phyloP scores from a whole-genome alignment of 1,284 basidiomycete genomes.

The Pisolithus thermaeus region DNA sequence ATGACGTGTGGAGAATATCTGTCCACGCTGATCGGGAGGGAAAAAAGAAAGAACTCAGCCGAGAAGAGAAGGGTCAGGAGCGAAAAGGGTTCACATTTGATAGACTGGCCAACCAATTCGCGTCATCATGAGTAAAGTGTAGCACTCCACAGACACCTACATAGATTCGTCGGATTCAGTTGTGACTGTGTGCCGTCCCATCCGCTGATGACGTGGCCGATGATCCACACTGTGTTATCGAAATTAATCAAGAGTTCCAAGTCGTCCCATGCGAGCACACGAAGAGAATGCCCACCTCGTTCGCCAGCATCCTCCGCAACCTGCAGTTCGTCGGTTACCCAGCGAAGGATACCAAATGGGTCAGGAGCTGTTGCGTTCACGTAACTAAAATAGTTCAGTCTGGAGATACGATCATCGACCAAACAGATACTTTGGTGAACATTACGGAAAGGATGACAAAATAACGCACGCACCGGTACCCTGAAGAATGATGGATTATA shows the following conservation, averaged over 20 bases:
- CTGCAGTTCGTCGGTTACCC: slow-evolving; percentile 76
- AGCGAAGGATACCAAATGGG: slow-evolving; percentile 68
- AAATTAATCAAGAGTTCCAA: not conserved
- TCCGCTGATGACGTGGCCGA: slow-evolving; percentile 71
- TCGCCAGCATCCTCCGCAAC: slow-evolving; percentile 65
- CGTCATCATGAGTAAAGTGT: not conserved
- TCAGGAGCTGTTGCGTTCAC: slow-evolving; percentile 69
- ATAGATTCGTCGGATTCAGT: slow-evolving; percentile 53
- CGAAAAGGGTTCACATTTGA: slow-evolving; percentile 47
- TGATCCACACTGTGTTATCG: slow-evolving; percentile 56
- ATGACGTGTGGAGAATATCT: slow-evolving; percentile 77
- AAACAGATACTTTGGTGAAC: not conserved
- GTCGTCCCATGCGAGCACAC: not conserved
- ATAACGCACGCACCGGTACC: slow-evolving; percentile 1
- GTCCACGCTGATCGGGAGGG: slow-evolving; percentile 59
- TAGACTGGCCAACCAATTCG: slow-evolving; percentile 41
- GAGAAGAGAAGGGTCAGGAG: not conserved
- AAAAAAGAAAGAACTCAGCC: slow-evolving; percentile 1
- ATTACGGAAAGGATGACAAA: not conserved
- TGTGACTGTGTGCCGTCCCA: slow-evolving; percentile 63
- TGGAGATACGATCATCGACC: slow-evolving; percentile 15
- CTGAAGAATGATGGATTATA: not conserved
- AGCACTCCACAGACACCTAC: slow-evolving; percentile 38
- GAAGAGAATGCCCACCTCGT: slow-evolving; percentile 35
- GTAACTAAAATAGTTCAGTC: slow-evolving; percentile 67